Evolutionary conservation across 345 rosid genomes (phyloP), one percentile per base, ranked within the genome.

Genomic region (Hibiscus tridactylites): DNA sequence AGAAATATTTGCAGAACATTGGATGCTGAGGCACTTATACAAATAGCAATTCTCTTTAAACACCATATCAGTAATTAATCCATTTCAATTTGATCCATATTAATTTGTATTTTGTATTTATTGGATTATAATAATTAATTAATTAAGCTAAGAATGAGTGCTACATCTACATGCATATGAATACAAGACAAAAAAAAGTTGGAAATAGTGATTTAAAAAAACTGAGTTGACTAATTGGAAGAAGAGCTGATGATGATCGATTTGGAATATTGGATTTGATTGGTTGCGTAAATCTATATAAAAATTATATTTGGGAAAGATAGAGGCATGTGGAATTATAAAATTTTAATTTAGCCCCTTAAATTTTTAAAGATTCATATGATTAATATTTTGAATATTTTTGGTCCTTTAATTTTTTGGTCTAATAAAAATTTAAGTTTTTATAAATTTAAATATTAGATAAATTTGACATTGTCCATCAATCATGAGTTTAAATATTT

Each of bases 11-110:
- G 66, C 19, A 60, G 49, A 76, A 70, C 78, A 83, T 88, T 88
- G 87, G 85, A 76, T 87, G 90, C 79, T 85, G 78, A 66, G 75
- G 74, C 74, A 78, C 73, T 76, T 65, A 71, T 82, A 70, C 76
- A 73, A 77, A 68, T 68, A 39, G 70, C 61, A 9, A 73, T 37
- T 37, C 37, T 4, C 37, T 33, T 33, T 29, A 29, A 3, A 2
- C 33, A 31, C 33, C 33, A 31, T 31, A 31, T 31, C 33, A 31
- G 3, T 31, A 31, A 47, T 56, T 54, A 52, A 56, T 47, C 1
- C 52, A 47, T 10, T 31, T 31, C 33, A 0, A 2, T 31, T 33
- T 35, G 39, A 6, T 35, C 39, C 39, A 12, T 15, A 15, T 8
- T 42, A 42, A 8, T 42, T 42, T 42, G 46, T 42, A 16, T 49